Percentiles rank a stretch among this genome's conserved stretches.
phyloP scores from a whole-genome alignment of 2,329 filamentous ascomycete genomes.

The Zalaria obscura region DNA sequence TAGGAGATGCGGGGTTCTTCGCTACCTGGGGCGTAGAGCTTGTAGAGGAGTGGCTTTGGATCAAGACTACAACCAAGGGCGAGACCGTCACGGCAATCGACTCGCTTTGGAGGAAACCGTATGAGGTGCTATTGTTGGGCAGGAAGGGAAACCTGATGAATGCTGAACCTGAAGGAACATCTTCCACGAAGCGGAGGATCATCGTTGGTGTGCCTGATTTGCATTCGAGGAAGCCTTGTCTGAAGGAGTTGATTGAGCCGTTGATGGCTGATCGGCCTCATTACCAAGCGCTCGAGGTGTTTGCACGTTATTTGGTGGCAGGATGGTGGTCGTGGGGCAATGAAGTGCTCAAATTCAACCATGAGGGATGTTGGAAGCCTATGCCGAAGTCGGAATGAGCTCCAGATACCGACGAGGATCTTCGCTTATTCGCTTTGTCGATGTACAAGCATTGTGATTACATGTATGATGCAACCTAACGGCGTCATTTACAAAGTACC shows the following conservation, averaged over 20 bases:
- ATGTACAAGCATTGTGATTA: too few relatives aligned
- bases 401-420: too few relatives aligned
- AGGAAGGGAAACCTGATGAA: constrained; percentile 14
- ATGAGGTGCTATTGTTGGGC: constrained; percentile 57
- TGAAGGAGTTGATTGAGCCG: constrained; percentile 45
- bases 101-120: constrained; percentile 56
- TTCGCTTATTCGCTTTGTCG: too few relatives aligned
- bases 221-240: constrained; percentile 65
- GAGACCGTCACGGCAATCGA: constrained; percentile 50
- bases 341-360: constrained; percentile 57
- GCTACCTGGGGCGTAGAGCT: constrained; percentile 51
- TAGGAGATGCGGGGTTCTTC: constrained; percentile 47
- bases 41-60: constrained; percentile 62
- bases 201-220: constrained; percentile 59
- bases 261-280: constrained; percentile 30
- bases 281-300: constrained; percentile 56
- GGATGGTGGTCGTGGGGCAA: constrained; percentile 73
- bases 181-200: constrained; percentile 35
- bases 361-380: constrained; percentile 35
- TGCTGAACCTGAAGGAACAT: neutral
- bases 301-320: constrained; percentile 57
- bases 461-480: too few relatives aligned
- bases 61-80: constrained; percentile 54
- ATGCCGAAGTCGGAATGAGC: too few relatives aligned
- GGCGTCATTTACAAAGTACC: too few relatives aligned